Conservation (phyloP, 352 stramenopile species). For the Phytophthora macrochlamydospora region DNA sequence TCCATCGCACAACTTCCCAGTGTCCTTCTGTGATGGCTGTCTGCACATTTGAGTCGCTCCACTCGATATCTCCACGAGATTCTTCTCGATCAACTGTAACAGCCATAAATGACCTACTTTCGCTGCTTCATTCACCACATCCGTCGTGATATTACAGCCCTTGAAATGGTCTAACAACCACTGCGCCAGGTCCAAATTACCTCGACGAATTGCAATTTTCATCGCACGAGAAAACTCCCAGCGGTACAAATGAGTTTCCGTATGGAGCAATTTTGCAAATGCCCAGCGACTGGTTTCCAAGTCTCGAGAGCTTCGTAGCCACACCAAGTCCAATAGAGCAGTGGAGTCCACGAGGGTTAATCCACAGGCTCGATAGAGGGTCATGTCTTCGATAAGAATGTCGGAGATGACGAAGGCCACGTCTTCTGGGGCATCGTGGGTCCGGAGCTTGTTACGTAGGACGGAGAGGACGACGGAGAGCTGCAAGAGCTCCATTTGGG, state of each 20-base stretch:
- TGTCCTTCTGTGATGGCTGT: neutral
- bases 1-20: constrained; percentile 1
- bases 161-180: constrained; percentile 3
- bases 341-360: neutral
- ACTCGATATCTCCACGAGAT: neutral
- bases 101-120: constrained; percentile 2
- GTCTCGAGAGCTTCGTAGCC: neutral
- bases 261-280: constrained; percentile 1
- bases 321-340: constrained; percentile 5
- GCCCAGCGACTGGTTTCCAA: neutral
- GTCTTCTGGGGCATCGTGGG: no score
- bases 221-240: constrained; percentile 4
- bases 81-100: constrained; percentile 8
- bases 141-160: neutral
- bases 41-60: neutral
- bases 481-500: no score
- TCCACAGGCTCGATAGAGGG: neutral
- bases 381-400: neutral
- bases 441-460: no score
- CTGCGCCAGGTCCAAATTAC: constrained; percentile 2
- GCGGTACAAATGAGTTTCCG: neutral
- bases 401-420: neutral
- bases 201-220: neutral
- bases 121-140: constrained; percentile 2
- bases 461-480: no score